phyloP scores from a whole-genome alignment of 805 yeast genomes.

The Candida insectorum region DNA sequence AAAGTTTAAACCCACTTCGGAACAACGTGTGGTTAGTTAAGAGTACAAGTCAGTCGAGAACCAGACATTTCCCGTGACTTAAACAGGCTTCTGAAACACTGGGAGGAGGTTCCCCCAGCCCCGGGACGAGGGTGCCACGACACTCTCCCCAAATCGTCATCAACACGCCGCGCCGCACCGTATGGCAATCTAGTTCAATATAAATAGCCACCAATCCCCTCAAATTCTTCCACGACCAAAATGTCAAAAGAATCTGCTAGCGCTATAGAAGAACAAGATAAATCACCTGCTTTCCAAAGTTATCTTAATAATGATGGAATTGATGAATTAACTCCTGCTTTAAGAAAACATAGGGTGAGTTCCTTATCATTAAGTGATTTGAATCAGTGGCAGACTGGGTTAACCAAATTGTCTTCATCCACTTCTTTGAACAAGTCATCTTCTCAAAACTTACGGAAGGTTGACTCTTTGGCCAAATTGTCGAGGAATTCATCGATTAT shows the following conservation, averaged over 20 bases:
- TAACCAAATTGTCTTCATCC: slow-evolving; percentile 36
- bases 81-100: too few species aligned
- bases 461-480: slow-evolving; percentile 43
- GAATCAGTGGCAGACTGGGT: slow-evolving; percentile 57
- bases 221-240: background rate
- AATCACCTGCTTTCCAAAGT: slow-evolving; percentile 37
- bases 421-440: slow-evolving; percentile 33
- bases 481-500: slow-evolving; percentile 45
- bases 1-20: too few species aligned
- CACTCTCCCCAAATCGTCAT: too few species aligned
- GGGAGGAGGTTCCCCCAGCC: too few species aligned
- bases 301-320: slow-evolving; percentile 73
- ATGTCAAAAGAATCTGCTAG: background rate
- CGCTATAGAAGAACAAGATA: slow-evolving; percentile 7
- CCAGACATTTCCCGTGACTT: too few species aligned
- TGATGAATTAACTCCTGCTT: slow-evolving; percentile 60
- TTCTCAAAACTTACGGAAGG: slow-evolving; percentile 37
- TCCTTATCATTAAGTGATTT: slow-evolving; percentile 65
- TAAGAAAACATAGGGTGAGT: slow-evolving; percentile 60
- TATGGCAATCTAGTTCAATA: too few species aligned
- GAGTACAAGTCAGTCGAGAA: too few species aligned
- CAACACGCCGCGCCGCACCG: too few species aligned
- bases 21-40: too few species aligned
- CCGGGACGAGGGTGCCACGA: too few species aligned
- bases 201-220: background rate